Evolutionary conservation across 371 early-diverging fungal genomes (phyloP).

Genomic region (Rhizopus sp.): DNA sequence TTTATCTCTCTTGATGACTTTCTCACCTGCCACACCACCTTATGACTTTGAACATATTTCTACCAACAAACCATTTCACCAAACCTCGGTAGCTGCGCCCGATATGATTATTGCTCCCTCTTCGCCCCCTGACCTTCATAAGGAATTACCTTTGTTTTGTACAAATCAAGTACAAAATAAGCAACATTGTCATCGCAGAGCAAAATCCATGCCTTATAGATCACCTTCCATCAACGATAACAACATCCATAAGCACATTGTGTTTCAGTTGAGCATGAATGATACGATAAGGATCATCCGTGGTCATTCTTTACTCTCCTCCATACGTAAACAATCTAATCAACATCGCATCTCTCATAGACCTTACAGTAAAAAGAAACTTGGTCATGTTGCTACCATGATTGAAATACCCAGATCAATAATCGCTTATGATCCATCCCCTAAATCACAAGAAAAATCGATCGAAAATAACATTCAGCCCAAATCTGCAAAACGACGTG

Average conservation of each 20-base stretch:
- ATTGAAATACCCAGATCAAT: slow-evolving; percentile 14
- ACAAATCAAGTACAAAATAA: neutral
- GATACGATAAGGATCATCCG: slow-evolving; percentile 35
- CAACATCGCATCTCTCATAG: neutral
- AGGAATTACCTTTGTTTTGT: neutral
- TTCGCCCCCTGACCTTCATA: slow-evolving; percentile 3
- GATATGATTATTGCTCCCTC: neutral
- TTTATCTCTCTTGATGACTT: neutral
- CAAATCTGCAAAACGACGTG: neutral
- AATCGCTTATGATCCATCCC: neutral
- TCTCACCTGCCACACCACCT: slow-evolving; percentile 1
- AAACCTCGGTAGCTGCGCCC: no score
- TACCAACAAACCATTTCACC: neutral
- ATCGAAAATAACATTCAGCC: neutral
- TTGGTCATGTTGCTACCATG: slow-evolving; percentile 1
- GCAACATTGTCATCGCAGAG: neutral
- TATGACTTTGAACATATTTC: neutral
- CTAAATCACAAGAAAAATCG: neutral
- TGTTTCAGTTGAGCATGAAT: slow-evolving; percentile 36
- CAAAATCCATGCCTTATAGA: slow-evolving; percentile 38
- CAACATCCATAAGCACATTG: slow-evolving; percentile 35
- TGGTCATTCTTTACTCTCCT: slow-evolving; percentile 37
- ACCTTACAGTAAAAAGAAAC: slow-evolving; percentile 1
- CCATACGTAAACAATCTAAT: slow-evolving; percentile 28
- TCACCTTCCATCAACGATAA: slow-evolving; percentile 41